phyloP scores from a whole-genome alignment of 2,329 filamentous ascomycete species.

The Xylariaceae sp. region DNA sequence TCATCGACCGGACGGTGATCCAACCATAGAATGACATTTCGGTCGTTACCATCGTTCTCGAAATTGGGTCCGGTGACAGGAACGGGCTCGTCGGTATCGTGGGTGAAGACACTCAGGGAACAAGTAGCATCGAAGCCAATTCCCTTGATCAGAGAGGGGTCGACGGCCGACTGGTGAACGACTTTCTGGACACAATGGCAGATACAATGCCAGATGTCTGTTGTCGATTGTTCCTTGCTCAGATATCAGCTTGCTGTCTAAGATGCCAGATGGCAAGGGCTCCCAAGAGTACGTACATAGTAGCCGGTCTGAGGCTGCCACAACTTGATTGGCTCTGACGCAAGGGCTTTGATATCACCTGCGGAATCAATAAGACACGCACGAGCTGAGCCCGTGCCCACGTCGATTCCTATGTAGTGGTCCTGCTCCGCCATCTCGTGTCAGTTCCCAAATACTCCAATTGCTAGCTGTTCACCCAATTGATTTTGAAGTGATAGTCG shows the following conservation, averaged over 20 bases:
- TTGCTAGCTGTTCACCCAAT: no score
- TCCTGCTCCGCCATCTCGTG: constrained; percentile 38
- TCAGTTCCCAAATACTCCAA: constrained; percentile 18
- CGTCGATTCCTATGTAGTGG: constrained; percentile 82
- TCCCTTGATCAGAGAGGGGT: constrained; percentile 73
- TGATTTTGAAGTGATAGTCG: no score
- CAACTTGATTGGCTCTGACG: constrained; percentile 72
- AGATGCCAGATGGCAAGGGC: not conserved
- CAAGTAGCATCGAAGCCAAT: constrained; percentile 99
- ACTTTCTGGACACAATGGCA: constrained; percentile 83
- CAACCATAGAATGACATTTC: constrained; percentile 96
- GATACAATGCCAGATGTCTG: constrained; percentile 94
- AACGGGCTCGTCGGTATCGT: constrained; percentile 86
- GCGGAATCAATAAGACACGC: constrained; percentile 92
- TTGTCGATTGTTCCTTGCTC: constrained; percentile 86
- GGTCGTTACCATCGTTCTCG: constrained; percentile 74
- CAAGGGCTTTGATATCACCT: constrained; percentile 79
- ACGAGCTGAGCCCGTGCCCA: constrained; percentile 91
- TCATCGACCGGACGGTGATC: constrained; percentile 91
- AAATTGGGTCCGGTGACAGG: constrained; percentile 89
- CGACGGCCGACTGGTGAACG: constrained; percentile 76
- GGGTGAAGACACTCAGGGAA: constrained; percentile 85
- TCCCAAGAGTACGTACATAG: constrained; percentile 53
- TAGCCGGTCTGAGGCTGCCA: constrained; percentile 76
- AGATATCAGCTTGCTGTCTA: not conserved